phyloP scores from a whole-genome alignment of 345 rosid species.

The Syzygium aqueum region DNA sequence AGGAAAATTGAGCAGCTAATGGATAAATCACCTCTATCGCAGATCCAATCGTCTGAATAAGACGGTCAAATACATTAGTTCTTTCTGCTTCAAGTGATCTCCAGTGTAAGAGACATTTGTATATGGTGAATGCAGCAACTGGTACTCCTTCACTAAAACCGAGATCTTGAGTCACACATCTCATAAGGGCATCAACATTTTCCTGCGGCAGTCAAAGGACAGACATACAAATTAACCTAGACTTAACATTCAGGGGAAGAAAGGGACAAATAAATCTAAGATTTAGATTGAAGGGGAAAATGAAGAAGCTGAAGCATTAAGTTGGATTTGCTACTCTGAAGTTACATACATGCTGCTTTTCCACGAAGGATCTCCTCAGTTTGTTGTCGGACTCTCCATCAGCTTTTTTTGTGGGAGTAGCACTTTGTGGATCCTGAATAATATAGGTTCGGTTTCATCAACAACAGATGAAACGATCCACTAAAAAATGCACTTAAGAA shows the following conservation, averaged over 20 bases:
- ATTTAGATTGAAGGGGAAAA: not conserved
- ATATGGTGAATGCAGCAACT: conserved; percentile 74
- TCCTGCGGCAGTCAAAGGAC: conserved; percentile 27
- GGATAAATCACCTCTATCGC: conserved; percentile 63
- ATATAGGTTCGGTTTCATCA: conserved; percentile 1
- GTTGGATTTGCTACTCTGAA: not conserved
- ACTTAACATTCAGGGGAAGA: not conserved
- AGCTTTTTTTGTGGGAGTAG: conserved; percentile 33
- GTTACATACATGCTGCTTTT: conserved; percentile 63
- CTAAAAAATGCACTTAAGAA: not conserved
- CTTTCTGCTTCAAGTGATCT: conserved; percentile 82
- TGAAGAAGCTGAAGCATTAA: not conserved
- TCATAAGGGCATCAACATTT: conserved; percentile 56
- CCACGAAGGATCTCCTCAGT: conserved; percentile 53
- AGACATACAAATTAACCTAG: conserved; percentile 1
- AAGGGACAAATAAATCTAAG: not conserved
- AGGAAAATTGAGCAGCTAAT: not conserved
- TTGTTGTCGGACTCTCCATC: conserved; percentile 43
- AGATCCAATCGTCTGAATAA: conserved; percentile 81
- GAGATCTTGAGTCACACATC: conserved; percentile 43
- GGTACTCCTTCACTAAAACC: conserved; percentile 82
- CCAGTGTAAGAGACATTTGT: conserved; percentile 92
- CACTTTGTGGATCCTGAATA: conserved; percentile 41
- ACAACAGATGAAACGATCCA: not conserved
- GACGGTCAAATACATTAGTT: conserved; percentile 88